phyloP scores from a whole-genome alignment of 768 basidiomycete species.

The Panaeolus papilionaceus region DNA sequence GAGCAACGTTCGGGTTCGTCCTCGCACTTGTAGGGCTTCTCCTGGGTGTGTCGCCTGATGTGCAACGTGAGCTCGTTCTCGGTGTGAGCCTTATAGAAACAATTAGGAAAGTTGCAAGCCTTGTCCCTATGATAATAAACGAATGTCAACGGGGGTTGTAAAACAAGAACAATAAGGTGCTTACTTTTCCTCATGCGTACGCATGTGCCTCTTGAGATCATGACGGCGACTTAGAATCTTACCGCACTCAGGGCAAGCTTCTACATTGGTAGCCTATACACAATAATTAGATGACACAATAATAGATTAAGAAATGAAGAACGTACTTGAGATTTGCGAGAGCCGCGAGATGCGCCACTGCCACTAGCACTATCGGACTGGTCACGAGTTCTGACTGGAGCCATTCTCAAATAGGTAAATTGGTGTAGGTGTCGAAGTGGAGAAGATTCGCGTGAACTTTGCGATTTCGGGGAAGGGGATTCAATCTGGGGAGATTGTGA shows the following conservation, averaged over 20 bases:
- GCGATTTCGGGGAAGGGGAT: not conserved
- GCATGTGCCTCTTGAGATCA: not conserved
- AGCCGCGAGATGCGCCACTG: not conserved
- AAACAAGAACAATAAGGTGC: not conserved
- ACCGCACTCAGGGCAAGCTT: not conserved
- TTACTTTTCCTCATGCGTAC: not conserved
- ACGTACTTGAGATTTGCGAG: not conserved
- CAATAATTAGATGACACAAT: not conserved
- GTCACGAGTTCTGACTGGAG: not conserved
- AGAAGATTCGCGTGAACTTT: not conserved
- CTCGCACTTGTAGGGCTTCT: not conserved
- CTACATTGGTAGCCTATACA: not conserved
- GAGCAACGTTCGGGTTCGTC: not conserved
- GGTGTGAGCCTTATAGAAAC: not conserved
- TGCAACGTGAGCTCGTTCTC: not conserved
- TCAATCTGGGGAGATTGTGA: constrained; percentile 2
- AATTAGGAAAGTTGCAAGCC: not conserved
- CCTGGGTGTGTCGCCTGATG: not conserved
- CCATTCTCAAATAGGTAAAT: not conserved
- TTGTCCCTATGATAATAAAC: not conserved
- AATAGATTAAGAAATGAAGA: not conserved
- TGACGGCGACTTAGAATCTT: not conserved
- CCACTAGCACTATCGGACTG: not conserved
- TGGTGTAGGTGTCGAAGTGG: not conserved
- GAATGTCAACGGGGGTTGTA: not conserved